These are phyloP conservation scores for Schoenoplectus tabernaemontani DNA, from an alignment of 202 grass and related monocot genomes.

Conservation along the genomic window DNA sequence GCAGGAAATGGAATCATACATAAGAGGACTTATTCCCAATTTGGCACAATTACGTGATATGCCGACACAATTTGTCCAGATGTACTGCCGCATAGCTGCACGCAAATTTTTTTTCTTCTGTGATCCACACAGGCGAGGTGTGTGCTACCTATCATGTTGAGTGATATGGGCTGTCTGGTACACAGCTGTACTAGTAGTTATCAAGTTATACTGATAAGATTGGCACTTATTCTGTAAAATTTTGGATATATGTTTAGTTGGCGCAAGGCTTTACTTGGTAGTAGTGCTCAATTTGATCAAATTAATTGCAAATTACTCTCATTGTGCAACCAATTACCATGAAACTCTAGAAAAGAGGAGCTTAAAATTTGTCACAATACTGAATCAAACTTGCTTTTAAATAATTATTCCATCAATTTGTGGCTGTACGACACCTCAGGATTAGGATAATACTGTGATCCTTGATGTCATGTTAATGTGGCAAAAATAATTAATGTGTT, in stretches of 20 bases:
- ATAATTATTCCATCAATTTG: not conserved
- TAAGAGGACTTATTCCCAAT: constrained; percentile 97
- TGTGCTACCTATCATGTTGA: not conserved
- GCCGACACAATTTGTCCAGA: constrained; percentile 89
- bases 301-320: not conserved
- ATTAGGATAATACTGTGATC: not conserved
- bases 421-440: not conserved
- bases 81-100: constrained; percentile 99
- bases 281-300: not conserved
- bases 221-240: not conserved
- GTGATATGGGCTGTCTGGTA: not conserved
- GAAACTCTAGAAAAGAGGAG: not conserved
- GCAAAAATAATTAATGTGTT: not conserved
- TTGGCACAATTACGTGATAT: constrained; percentile 90
- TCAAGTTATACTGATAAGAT: not conserved
- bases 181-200: not conserved
- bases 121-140: constrained; percentile 87
- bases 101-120: constrained; percentile 99
- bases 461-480: not conserved
- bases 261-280: not conserved
- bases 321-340: not conserved
- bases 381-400: not conserved
- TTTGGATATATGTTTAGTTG: not conserved
- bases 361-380: not conserved
- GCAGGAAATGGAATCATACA: constrained; percentile 99